phyloP scores from a whole-genome alignment of 1,284 basidiomycete genomes.

The Coniophora puteana region DNA sequence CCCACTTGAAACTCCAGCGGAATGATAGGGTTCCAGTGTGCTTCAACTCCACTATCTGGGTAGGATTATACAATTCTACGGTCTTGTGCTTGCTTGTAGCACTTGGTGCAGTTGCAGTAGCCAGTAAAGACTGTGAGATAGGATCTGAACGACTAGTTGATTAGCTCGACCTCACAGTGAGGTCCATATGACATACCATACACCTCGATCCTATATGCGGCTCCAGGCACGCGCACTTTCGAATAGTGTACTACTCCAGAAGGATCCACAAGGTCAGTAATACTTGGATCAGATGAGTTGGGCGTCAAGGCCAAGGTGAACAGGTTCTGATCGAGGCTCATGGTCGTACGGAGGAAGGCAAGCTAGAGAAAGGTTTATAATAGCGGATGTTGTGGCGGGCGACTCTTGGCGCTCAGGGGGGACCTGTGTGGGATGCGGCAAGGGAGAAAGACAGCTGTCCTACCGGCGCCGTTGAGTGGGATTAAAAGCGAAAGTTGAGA shows the following conservation, averaged over 20 bases:
- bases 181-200: slow-evolving; percentile 48
- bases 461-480: too few relatives aligned
- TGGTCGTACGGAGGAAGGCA: too few relatives aligned
- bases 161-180: not conserved
- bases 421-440: too few relatives aligned
- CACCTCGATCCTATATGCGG: slow-evolving; percentile 57
- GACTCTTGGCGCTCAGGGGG: too few relatives aligned
- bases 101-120: slow-evolving; percentile 59
- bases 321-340: slow-evolving; percentile 78
- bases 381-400: too few relatives aligned
- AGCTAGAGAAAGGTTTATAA: too few relatives aligned
- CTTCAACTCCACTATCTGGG: slow-evolving; percentile 63
- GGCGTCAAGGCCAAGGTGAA: slow-evolving; percentile 69
- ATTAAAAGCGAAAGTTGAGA: too few relatives aligned
- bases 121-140: slow-evolving; percentile 59
- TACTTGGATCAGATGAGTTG: slow-evolving; percentile 50
- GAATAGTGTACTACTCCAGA: slow-evolving; percentile 63
- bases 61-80: slow-evolving; percentile 73
- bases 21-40: slow-evolving; percentile 71
- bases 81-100: slow-evolving; percentile 69
- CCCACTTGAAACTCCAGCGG: slow-evolving; percentile 78
- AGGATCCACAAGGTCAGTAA: slow-evolving; percentile 66
- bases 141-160: slow-evolving; percentile 46
- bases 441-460: too few relatives aligned
- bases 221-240: slow-evolving; percentile 52